Conservation (phyloP, 2,329 filamentous ascomycete genomes). For the Sporothrix brasiliensis region DNA sequence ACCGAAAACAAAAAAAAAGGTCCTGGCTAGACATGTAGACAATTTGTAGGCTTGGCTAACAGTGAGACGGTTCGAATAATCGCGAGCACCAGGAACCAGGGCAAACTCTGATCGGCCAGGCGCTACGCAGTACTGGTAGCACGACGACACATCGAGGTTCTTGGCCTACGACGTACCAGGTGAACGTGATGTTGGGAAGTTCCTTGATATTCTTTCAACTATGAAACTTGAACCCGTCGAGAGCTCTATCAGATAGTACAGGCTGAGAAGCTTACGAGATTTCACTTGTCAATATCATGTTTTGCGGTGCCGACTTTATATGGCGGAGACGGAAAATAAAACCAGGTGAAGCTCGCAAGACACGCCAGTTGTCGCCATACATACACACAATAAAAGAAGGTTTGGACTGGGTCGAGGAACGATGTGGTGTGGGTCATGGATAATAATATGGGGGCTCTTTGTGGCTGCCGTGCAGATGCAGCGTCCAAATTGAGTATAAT, state of each 20-base stretch:
- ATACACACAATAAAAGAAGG: slow-evolving; percentile 9
- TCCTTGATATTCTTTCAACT: background rate
- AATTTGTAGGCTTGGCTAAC: background rate
- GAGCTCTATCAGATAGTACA: too few relatives aligned
- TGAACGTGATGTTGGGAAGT: background rate
- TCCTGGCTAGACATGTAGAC: background rate
- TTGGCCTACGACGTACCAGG: background rate
- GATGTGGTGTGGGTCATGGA: slow-evolving; percentile 14
- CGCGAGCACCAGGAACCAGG: background rate
- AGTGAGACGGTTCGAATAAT: background rate
- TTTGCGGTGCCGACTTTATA: background rate
- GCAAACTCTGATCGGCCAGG: background rate
- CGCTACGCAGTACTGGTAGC: background rate
- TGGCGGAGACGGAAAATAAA: background rate
- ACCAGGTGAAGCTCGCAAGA: background rate
- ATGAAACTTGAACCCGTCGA: background rate
- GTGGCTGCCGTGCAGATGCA: slow-evolving; percentile 9
- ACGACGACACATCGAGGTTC: background rate
- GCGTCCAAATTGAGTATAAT: slow-evolving; percentile 21
- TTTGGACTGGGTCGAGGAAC: background rate
- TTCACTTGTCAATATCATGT: too few relatives aligned
- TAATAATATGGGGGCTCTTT: slow-evolving; percentile 17
- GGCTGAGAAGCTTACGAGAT: background rate
- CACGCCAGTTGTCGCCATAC: background rate
- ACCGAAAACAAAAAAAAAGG: too few relatives aligned